Conservation (phyloP, 257 asterid genomes). For the Nemophila menziesii region DNA sequence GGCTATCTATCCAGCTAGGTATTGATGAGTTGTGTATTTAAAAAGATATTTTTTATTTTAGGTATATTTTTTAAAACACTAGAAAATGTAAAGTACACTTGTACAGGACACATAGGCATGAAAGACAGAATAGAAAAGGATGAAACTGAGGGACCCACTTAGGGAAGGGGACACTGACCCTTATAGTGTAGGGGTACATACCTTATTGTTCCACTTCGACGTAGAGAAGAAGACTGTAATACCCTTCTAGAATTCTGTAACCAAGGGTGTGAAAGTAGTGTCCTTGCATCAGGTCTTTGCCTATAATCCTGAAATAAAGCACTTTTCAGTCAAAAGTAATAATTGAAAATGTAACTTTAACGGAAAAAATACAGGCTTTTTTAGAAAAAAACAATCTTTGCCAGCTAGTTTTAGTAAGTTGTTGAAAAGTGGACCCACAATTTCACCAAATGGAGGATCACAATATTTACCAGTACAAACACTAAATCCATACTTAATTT, state of each 20-base stretch:
- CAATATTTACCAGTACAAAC: neutral
- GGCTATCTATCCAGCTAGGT: no score
- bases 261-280: conserved; percentile 97
- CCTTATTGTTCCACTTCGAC: conserved; percentile 84
- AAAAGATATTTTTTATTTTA: no score
- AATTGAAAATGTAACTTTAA: conserved; percentile 7
- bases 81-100: no score
- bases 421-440: neutral
- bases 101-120: no score
- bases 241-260: conserved; percentile 93
- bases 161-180: neutral
- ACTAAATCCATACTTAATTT: no score
- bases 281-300: conserved; percentile 98
- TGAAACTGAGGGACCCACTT: neutral
- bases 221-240: conserved; percentile 66
- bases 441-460: neutral
- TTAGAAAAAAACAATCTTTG: neutral
- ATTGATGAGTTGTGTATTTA: no score
- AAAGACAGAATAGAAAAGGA: no score
- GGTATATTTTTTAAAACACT: no score
- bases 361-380: neutral
- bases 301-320: conserved; percentile 84
- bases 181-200: conserved; percentile 11
- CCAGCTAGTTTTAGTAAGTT: neutral
- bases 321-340: conserved; percentile 12